Base-by-base conservation (phyloP, 768 basidiomycete genomes). In the Pleurotus giganteus region DNA sequence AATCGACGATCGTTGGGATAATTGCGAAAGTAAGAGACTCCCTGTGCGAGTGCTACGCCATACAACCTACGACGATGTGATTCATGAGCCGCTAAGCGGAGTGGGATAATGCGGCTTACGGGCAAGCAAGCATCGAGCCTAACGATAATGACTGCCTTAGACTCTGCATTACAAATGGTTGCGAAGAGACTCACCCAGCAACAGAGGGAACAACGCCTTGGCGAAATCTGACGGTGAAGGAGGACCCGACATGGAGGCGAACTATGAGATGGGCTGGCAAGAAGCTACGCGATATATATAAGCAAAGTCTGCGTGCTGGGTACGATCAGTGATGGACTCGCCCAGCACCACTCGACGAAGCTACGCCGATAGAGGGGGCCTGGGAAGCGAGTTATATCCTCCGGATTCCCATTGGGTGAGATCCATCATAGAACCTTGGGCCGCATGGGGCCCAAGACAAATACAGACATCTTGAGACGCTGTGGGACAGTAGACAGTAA, bases 1-100 rank as follows among this genome's bases (percentile, higher is more conserved):
- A 47, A 28, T 19, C 15, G n/a, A 15, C n/a, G 15, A 31, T 47
- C 46, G 11, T 27, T 12, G 21, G 28, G 46, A 21, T 32, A 47
- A 47, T 47, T 47, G 28, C 46, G 46, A 47, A 47, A 29, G 28
- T 29, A 47, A n/a, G 46, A 47, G 12, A 47, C 27, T 11, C 13
- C 46, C 29, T 47, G 46, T 2, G 46, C 46, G 28, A 47, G 26
- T 15, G 46, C 46, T 15, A 47, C 21, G 15, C 46, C 46, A 27
- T 47, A 47, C 15, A 47, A 21, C 17, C 46, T 47, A 29, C n/a
- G 43, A 19, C n/a, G n/a, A 45, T 45, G 15, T 8, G 26, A 45
- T 45, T 45, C 23, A 45, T 21, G 19, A 26, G n/a, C 27, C 26
- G 28, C 29, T 31, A 47, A 27, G n/a, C 23, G 24, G 12, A n/a